These are phyloP conservation scores for Termitomyces sp. DNA, from an alignment of 768 basidiomycete species.

Conservation along the genomic window DNA sequence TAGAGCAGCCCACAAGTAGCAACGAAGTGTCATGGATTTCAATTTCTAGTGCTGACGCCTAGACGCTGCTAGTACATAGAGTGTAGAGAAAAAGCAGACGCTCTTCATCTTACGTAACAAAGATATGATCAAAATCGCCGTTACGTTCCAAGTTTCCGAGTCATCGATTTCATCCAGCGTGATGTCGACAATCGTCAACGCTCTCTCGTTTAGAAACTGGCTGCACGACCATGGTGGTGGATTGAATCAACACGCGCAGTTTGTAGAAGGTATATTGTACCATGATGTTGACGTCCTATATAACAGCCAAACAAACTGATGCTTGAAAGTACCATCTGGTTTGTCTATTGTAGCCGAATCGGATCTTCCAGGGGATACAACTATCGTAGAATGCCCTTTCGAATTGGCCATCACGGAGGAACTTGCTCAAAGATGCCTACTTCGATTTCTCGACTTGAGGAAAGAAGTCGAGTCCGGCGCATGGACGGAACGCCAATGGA, in stretches of 20 bases:
- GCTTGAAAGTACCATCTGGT: constrained; percentile 38
- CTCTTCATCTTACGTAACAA: no score
- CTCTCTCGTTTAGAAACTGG: constrained; percentile 44
- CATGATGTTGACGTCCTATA: neutral
- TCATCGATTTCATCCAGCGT: no score
- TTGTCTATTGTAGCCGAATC: constrained; percentile 46
- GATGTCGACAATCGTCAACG: constrained; percentile 3
- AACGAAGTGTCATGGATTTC: no score
- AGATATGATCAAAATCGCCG: no score
- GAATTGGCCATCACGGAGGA: constrained; percentile 59
- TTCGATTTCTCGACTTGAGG: constrained; percentile 29
- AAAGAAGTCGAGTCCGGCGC: constrained; percentile 20
- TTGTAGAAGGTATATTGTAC: constrained; percentile 37
- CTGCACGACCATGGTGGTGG: constrained; percentile 42
- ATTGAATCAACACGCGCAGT: constrained; percentile 44
- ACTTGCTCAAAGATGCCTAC: constrained; percentile 40
- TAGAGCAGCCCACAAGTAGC: no score
- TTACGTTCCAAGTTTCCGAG: no score
- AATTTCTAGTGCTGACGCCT: no score
- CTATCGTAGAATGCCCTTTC: constrained; percentile 67
- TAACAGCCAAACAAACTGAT: neutral
- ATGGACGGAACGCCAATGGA: constrained; percentile 66
- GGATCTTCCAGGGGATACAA: constrained; percentile 45
- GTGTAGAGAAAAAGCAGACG: no score
- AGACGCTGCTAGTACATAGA: no score